Percentiles rank a stretch among this genome's conserved stretches.
Evolutionary conservation across 345 rosid genomes (phyloP).

Genomic region (Limnanthes douglasii): DNA sequence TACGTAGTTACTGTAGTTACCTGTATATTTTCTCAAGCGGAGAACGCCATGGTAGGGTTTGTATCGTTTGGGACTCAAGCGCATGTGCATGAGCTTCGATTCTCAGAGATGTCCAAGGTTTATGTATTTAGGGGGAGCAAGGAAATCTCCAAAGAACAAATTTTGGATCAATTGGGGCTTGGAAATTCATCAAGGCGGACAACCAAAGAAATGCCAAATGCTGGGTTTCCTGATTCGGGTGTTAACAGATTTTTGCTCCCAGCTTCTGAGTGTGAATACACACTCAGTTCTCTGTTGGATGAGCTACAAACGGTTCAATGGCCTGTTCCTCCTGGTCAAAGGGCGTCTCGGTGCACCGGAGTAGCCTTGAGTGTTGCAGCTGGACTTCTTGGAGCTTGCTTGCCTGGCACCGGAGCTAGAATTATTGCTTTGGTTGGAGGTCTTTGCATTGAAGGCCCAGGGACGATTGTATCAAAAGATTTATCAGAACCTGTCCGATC

Average conservation of each 20-base stretch:
- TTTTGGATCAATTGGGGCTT: constrained; percentile 73
- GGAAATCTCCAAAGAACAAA: constrained; percentile 53
- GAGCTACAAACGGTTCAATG: constrained; percentile 96
- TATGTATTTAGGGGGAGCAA: constrained; percentile 59
- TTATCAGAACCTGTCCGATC: too few species aligned
- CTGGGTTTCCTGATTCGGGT: constrained; percentile 23
- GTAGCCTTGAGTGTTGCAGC: constrained; percentile 93
- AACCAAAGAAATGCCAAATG: constrained; percentile 35
- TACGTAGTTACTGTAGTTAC: too few species aligned
- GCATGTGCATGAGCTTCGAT: constrained; percentile 79
- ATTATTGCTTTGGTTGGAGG: constrained; percentile 95
- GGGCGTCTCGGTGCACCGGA: constrained; percentile 81
- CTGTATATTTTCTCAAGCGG: too few species aligned
- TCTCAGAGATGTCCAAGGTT: constrained; percentile 66
- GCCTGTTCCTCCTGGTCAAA: constrained; percentile 64
- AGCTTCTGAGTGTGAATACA: constrained; percentile 66
- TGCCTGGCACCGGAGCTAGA: constrained; percentile 94
- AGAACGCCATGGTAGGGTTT: constrained; percentile 73
- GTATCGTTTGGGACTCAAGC: constrained; percentile 77
- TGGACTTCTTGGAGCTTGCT: constrained; percentile 87
- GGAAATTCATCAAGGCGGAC: constrained; percentile 35
- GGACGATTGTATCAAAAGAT: too few species aligned
- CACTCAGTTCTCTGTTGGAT: constrained; percentile 72
- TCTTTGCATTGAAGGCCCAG: constrained; percentile 98
- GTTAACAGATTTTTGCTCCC: constrained; percentile 65